Percentiles rank a stretch among this genome's conserved stretches.
These are phyloP conservation scores for Helotiales sp. DNA, from an alignment of 2,329 filamentous ascomycete genomes.

Conservation along the genomic window DNA sequence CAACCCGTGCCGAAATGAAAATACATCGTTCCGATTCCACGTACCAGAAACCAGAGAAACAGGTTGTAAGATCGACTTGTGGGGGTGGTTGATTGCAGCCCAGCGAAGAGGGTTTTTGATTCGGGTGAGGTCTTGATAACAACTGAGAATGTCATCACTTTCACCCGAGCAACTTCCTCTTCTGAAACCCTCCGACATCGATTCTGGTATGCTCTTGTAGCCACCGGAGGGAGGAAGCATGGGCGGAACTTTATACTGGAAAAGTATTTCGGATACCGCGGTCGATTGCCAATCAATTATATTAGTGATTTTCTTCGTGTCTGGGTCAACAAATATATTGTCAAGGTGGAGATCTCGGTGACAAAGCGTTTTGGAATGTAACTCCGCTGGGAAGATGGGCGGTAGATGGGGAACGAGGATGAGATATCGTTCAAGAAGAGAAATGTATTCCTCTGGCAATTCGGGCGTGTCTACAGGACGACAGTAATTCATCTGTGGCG, in stretches of 20 bases:
- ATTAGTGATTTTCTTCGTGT: constrained; percentile 45
- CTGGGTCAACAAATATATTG: constrained; percentile 37
- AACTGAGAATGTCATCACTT: constrained; percentile 17
- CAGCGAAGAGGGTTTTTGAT: constrained; percentile 18
- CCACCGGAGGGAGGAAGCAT: constrained; percentile 22
- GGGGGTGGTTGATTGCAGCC: constrained; percentile 19
- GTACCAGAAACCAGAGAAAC: constrained; percentile 21
- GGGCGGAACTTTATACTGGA: constrained; percentile 22
- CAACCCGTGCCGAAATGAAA: constrained; percentile 17
- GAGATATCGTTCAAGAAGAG: constrained; percentile 29
- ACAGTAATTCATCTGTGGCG: constrained; percentile 21
- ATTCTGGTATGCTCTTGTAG: constrained; percentile 11
- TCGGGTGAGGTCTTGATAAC: constrained; percentile 20
- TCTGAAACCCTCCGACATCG: neutral
- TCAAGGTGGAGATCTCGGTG: constrained; percentile 49
- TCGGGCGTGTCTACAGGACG: constrained; percentile 23
- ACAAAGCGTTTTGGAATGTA: constrained; percentile 37
- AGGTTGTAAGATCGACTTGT: constrained; percentile 17
- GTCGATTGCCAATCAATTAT: constrained; percentile 50
- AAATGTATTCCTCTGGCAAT: constrained; percentile 31
- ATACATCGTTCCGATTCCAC: constrained; percentile 25
- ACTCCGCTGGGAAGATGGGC: constrained; percentile 12
- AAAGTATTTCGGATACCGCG: constrained; percentile 22
- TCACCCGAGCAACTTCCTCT: constrained; percentile 6
- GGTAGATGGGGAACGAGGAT: constrained; percentile 23